Evolutionary conservation across 495 filamentous ascomycete genomes (phyloP), one percentile per base, ranked within the genome.

Genomic region (Penicillium angulare): DNA sequence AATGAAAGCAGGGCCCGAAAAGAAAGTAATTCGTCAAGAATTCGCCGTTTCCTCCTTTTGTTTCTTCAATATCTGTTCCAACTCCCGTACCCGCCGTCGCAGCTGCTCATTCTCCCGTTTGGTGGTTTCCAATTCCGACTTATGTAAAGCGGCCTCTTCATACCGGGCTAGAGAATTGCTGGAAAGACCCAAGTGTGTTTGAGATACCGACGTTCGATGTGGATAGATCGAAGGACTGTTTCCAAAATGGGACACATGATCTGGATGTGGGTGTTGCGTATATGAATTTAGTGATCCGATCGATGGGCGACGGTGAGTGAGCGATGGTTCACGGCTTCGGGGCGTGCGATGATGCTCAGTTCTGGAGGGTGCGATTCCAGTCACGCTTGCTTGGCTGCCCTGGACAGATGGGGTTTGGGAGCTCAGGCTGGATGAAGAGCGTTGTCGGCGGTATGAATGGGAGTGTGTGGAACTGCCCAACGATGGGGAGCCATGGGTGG

Each of bases 41-140:
- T 44, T 26, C 20, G 29, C 39, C 13, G 39, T 5, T 10, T 38
- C 48, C 17, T 56, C 50, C 22, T 53, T 59, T 46, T 60, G 58
- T n/a, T 64, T 65, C 53, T 66, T 68, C 43, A 72, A 27, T 7
- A 48, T 57, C 13, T 55, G 57, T 58, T 95, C 90, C 24, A 95
- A 68, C 52, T 92, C 89, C 41, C 84, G 78, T 18, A 96, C 81
- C 17, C 88, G 79, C 42, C 78, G 74, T 57, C 85, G 85, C 36
- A 96, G 73, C 31, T 74, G 64, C 47, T 95, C 90, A 59, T 96
- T 96, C 71, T 96, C 91, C 8, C 78, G 72, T 67, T 87, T 90
- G 31, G 86, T 80, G 5, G 68, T 68, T 39, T 95, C 90, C 10
- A 93, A 59, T 60, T 95, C 90, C 40, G 76, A 74, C 33, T 83